These are phyloP conservation scores for Rhododendron griersonianum DNA, from an alignment of 148 eudicot genomes.

Conservation along the genomic window DNA sequence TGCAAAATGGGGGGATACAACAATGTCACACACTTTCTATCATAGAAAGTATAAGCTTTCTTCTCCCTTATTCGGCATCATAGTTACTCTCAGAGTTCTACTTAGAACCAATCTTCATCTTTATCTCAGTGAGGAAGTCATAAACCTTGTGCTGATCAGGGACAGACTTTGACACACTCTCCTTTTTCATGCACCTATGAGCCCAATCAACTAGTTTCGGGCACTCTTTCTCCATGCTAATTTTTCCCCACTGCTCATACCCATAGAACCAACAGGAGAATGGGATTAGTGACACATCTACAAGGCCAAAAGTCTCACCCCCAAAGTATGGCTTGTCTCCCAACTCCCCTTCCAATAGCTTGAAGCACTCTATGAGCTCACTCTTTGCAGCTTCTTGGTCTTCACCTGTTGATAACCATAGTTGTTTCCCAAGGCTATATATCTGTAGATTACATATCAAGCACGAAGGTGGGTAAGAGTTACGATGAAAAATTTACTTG, in stretches of 20 bases:
- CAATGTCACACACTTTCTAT: background rate
- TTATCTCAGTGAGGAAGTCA: background rate
- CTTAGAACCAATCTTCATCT: background rate
- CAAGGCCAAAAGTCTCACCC: too few species aligned
- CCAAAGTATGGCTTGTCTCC: slow-evolving; percentile 17
- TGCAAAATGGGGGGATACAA: background rate
- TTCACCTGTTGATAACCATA: slow-evolving; percentile 19
- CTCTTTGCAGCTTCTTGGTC: slow-evolving; percentile 26
- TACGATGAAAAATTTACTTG: too few species aligned
- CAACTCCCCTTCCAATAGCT: slow-evolving; percentile 29
- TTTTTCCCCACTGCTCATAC: slow-evolving; percentile 3
- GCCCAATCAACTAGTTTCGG: slow-evolving; percentile 36
- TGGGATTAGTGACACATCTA: slow-evolving; percentile 32
- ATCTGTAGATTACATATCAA: background rate
- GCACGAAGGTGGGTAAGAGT: too few species aligned
- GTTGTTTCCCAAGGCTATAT: background rate
- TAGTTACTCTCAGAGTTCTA: background rate
- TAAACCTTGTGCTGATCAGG: background rate
- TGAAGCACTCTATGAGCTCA: slow-evolving; percentile 24
- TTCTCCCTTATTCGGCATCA: background rate
- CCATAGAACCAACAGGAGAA: slow-evolving; percentile 33
- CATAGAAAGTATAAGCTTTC: background rate
- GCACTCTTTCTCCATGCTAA: slow-evolving; percentile 30
- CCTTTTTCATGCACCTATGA: slow-evolving; percentile 38
- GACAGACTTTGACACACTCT: slow-evolving; percentile 27